Percentiles rank a stretch among this genome's conserved stretches.
Conservation (phyloP, 352 stramenopile genomes). For the Globisporangium middletonii region DNA sequence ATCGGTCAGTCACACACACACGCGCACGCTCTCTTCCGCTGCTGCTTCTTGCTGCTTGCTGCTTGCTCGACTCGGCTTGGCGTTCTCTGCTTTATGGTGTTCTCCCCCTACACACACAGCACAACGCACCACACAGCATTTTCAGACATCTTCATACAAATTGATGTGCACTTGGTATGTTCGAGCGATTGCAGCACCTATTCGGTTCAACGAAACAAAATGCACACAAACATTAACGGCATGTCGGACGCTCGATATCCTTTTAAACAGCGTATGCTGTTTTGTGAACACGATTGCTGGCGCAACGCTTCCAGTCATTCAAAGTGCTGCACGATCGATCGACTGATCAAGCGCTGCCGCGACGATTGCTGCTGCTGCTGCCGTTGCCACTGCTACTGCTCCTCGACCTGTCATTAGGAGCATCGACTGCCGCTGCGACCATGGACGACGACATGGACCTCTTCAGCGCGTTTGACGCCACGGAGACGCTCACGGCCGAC, state of each 20-base stretch:
- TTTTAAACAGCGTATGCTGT: neutral
- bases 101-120: neutral
- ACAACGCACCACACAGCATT: neutral
- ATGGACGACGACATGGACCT: constrained; percentile 89
- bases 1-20: too few species aligned
- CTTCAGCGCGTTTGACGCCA: constrained; percentile 92
- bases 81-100: neutral
- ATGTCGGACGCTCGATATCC: too few species aligned
- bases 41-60: neutral
- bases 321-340: neutral
- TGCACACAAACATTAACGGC: too few species aligned
- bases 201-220: too few species aligned
- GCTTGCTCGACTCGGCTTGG: neutral
- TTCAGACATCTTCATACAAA: too few species aligned
- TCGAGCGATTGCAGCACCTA: too few species aligned
- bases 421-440: neutral
- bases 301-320: constrained; percentile 3
- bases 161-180: too few species aligned
- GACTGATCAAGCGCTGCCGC: neutral
- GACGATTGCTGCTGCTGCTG: neutral
- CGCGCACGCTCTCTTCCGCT: neutral
- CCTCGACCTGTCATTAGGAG: neutral
- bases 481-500: constrained; percentile 51
- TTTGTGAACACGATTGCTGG: neutral
- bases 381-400: neutral